Evolutionary conservation across 345 rosid species (phyloP), one percentile per base, ranked within the genome.

Genomic region (Bruguiera gymnorhiza): DNA sequence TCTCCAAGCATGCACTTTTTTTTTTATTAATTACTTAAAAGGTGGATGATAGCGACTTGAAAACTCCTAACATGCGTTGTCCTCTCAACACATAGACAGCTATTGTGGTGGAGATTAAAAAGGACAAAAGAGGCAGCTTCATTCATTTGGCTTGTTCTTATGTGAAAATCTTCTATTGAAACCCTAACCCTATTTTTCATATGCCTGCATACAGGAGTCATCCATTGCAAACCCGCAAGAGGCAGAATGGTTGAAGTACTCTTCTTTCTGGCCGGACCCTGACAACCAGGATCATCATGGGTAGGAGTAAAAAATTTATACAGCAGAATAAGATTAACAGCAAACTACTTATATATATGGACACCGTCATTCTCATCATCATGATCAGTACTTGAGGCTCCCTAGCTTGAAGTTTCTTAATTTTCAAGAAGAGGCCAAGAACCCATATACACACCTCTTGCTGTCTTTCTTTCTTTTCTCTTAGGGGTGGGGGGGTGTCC

Each of bases 221-320:
- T 88, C 97, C 52, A 79, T 92, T 66, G 76, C 90, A 74, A 92
- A 90, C 84, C 91, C 87, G 66, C 97, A 89, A 79, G 99, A 92
- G 79, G 79, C 98, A 68, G 99, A 96, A 63, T 95, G 99, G 99
- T 58, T 95, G 84, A 95, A 95, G 89, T 95, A 88, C 78, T 91
- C 98, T 30, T 73, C 98, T 43, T 95, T 90, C 92, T 95, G 99
- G 99, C 88, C 89, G 50, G 92, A 90, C 76, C 93, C 99, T 76
- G 96, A 90, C 91, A 89, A 89, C 84, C 97, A 87, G 79, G 98
- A 89, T 85, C 98, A 87, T 87, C 98, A 92, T 90, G 98, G 97
- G 67, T 95, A 95, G 89, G 63, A 78, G 83, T 69, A 74, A 71
- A 75, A 65, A 71, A 31, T 69, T 56, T 16, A 79, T 66, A 57